phyloP scores from a whole-genome alignment of 1,284 basidiomycete species.

The Cutaneotrichosporon sp. region DNA sequence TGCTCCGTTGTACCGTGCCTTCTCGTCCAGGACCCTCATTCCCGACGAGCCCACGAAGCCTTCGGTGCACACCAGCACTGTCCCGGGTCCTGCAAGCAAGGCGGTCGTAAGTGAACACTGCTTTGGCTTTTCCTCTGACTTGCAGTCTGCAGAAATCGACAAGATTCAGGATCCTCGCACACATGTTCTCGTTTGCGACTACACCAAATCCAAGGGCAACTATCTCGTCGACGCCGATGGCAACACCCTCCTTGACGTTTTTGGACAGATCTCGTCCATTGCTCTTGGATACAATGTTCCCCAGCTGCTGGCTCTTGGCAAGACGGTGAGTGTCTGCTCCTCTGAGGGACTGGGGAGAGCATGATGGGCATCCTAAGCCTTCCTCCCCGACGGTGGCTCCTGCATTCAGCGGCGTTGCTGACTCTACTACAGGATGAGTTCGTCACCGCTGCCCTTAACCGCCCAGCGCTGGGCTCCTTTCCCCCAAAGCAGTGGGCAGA shows the following conservation, averaged over 20 bases:
- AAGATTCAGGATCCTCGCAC: conserved; percentile 25
- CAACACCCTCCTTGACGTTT: conserved; percentile 54
- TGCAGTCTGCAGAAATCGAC: conserved; percentile 22
- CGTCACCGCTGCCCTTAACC: conserved; percentile 42
- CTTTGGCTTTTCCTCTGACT: background rate
- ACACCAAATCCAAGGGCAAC: conserved; percentile 40
- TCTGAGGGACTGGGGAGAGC: too few species aligned
- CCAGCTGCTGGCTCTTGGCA: conserved; percentile 47
- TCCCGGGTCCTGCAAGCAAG: conserved; percentile 28
- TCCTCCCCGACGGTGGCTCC: background rate
- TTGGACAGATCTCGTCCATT: conserved; percentile 52
- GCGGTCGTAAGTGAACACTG: conserved; percentile 13
- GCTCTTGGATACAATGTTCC: conserved; percentile 53
- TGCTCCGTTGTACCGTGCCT: conserved; percentile 13
- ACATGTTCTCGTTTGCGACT: conserved; percentile 22
- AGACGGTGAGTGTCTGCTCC: conserved; percentile 33
- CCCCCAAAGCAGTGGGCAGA: conserved; percentile 52
- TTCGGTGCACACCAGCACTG: conserved; percentile 15
- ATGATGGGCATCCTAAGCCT: background rate
- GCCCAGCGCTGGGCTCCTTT: conserved; percentile 55
- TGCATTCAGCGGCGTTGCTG: background rate
- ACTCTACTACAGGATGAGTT: conserved; percentile 14
- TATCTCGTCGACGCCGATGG: conserved; percentile 55
- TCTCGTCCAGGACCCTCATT: conserved; percentile 25
- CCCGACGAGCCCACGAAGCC: conserved; percentile 26